Conservation (phyloP, 1,284 basidiomycete species). For the Sanghuangporus sanghuang region DNA sequence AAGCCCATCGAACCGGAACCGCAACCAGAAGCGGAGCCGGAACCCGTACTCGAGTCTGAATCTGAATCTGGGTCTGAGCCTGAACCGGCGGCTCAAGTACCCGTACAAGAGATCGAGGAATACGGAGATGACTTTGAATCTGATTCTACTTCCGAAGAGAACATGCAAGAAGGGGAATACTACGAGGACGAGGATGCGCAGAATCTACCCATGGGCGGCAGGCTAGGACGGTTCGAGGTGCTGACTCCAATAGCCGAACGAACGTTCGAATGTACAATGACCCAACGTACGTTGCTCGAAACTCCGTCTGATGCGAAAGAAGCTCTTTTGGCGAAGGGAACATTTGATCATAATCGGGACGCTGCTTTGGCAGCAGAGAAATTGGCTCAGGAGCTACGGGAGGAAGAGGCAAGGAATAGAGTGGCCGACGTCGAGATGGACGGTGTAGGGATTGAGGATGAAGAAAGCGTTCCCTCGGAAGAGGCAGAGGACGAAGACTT, state of each 20-base stretch:
- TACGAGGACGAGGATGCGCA: slow-evolving; percentile 37
- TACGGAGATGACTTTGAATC: slow-evolving; percentile 21
- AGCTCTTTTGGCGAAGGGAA: slow-evolving; percentile 23
- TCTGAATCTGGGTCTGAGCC: background rate
- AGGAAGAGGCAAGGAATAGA: slow-evolving; percentile 14
- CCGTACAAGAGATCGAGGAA: slow-evolving; percentile 31
- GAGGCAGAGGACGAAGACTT: slow-evolving; percentile 20
- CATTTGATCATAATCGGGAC: slow-evolving; percentile 33
- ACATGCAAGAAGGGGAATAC: slow-evolving; percentile 26
- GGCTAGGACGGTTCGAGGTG: slow-evolving; percentile 74
- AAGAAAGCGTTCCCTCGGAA: slow-evolving; percentile 21
- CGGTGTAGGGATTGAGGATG: slow-evolving; percentile 25
- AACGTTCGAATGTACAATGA: slow-evolving; percentile 79
- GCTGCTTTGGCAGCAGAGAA: slow-evolving; percentile 49
- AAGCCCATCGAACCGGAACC: background rate
- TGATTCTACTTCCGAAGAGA: slow-evolving; percentile 9
- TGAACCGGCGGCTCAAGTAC: slow-evolving; percentile 19
- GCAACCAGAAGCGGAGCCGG: background rate
- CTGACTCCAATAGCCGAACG: slow-evolving; percentile 96
- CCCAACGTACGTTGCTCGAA: slow-evolving; percentile 41
- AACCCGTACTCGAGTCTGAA: background rate
- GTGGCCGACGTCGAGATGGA: background rate
- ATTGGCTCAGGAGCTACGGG: slow-evolving; percentile 44
- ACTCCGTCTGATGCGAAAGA: slow-evolving; percentile 39
- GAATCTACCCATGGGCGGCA: slow-evolving; percentile 58